Evolutionary conservation across 306 rosid genomes (phyloP), one percentile per base, ranked within the genome.

Genomic region (Crotalaria pallida): DNA sequence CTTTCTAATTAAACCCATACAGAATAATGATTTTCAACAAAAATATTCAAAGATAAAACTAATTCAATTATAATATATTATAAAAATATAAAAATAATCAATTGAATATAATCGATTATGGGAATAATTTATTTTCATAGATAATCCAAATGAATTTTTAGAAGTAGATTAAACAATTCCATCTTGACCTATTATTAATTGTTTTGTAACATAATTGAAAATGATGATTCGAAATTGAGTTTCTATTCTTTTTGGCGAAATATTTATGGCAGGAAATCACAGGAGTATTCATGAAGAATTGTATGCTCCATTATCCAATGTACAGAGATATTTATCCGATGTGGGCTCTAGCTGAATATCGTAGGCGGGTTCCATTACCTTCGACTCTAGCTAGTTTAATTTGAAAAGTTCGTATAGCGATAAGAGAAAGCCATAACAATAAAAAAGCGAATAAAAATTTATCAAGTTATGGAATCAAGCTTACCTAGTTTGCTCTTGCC

Each of bases 261-360:
- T 27, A 24, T 48, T 48, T 63, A 1, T 50, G 57, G 40, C 71
- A 79, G 78, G 90, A 89, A 81, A 72, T 84, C 62, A 87, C 86
- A 0, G 88, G 88, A 31, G 92, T 80, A 13, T 88, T 84, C 77
- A 77, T 79, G 83, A 86, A 81, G 78, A 88, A 88, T 24, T 84
- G 88, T 47, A 84, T 89, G 81, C 31, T 86, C 11, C 97, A 91
- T 65, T 91, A 86, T 5, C 86, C 97, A 51, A 83, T 89, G 77
- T 84, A 86, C n/a, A 84, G 96, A 69, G 83, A 84, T 70, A 87
- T 84, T 15, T 91, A 65, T 58, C 97, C 96, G 1, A 8, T 91
- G 73, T 86, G 91, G 92, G 96, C 88, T 57, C 79, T 88, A 1
- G 96, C 86, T 38, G 96, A 91, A 69, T 88, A 91, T 76, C 79